Conservation (phyloP, 306 rosid genomes). For the Hippophae tibetana region DNA sequence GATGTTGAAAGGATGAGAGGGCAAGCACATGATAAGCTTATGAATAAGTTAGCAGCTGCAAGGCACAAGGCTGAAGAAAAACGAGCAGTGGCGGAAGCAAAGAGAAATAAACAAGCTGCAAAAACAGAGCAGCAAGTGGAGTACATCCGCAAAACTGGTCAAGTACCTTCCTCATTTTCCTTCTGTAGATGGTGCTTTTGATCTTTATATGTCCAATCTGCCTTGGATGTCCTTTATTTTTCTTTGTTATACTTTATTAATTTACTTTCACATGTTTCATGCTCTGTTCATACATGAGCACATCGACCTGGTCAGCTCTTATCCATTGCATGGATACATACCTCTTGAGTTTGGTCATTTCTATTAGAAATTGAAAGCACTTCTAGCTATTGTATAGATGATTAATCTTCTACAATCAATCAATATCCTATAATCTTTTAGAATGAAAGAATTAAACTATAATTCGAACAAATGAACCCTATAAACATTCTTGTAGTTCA, state of each 20-base stretch:
- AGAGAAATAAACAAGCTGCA: constrained; percentile 57
- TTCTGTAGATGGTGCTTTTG: constrained; percentile 68
- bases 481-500: no score
- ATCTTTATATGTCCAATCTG: constrained; percentile 1
- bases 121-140: constrained; percentile 75
- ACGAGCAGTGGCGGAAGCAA: constrained; percentile 70
- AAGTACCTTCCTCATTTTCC: constrained; percentile 53
- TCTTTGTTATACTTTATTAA: neutral
- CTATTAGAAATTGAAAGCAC: no score
- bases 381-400: no score
- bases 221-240: neutral
- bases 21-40: constrained; percentile 62
- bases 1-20: constrained; percentile 76
- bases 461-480: neutral
- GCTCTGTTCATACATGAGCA: constrained; percentile 5
- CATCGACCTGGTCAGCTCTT: constrained; percentile 5
- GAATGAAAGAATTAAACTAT: neutral
- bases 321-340: neutral
- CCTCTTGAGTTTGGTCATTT: neutral
- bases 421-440: neutral
- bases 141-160: constrained; percentile 73
- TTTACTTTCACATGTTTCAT: neutral
- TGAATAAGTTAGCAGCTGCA: constrained; percentile 71
- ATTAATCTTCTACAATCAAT: no score
- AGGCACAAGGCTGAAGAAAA: constrained; percentile 88